Conservation (phyloP, 805 yeast species). For the Hanseniaspora nectarophila region DNA sequence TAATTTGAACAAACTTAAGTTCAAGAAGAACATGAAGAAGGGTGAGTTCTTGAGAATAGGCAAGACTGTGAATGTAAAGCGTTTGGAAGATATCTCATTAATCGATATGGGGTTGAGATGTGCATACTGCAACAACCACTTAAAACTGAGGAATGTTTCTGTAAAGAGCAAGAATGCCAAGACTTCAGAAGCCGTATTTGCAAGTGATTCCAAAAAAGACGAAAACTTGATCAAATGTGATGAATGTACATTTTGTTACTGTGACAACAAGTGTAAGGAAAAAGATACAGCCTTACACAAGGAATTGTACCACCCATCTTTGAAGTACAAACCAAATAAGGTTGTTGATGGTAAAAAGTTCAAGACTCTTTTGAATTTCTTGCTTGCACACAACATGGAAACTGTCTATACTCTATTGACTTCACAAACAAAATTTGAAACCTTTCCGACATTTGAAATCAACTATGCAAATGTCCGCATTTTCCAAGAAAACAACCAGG, state of each 20-base stretch:
- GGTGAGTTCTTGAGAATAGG: background rate
- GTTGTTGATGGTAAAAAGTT: slow-evolving; percentile 42
- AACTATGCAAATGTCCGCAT: background rate
- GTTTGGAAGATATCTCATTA: slow-evolving; percentile 5
- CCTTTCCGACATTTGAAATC: background rate
- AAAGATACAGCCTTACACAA: slow-evolving; percentile 38
- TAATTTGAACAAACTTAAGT: background rate
- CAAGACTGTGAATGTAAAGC: background rate
- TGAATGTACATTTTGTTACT: slow-evolving; percentile 58
- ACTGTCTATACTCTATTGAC: background rate
- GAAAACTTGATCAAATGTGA: slow-evolving; percentile 45
- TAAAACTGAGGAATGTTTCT: slow-evolving; percentile 6
- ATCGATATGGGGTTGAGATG: slow-evolving; percentile 11
- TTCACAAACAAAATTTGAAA: background rate
- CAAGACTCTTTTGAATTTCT: slow-evolving; percentile 27
- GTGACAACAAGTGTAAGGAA: slow-evolving; percentile 50
- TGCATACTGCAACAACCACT: background rate
- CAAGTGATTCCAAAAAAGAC: too few relatives aligned
- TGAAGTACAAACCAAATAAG: slow-evolving; percentile 29
- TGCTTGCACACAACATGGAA: slow-evolving; percentile 5
- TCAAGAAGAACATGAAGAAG: background rate
- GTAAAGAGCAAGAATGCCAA: background rate
- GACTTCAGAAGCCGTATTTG: background rate
- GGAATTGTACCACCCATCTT: slow-evolving; percentile 44
- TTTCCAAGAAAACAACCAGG: background rate